Conservation (phyloP, 2,329 filamentous ascomycete species). For the Tolypocladium tropicale region DNA sequence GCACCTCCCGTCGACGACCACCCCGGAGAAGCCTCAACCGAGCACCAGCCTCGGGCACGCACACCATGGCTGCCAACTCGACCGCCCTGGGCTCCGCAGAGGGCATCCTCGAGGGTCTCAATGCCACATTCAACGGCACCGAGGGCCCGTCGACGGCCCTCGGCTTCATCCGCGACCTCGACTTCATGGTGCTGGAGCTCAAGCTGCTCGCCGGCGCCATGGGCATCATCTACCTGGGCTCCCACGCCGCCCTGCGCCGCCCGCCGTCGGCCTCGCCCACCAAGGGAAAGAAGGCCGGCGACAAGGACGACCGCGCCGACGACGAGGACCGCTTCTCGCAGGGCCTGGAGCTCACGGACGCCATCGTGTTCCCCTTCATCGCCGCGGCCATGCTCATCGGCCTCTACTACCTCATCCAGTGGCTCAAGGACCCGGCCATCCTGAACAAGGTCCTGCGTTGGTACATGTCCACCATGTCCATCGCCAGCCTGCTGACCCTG, state of each 20-base stretch:
- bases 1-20: background rate
- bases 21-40: background rate
- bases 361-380: conserved; percentile 72
- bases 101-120: conserved; percentile 17
- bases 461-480: conserved; percentile 72
- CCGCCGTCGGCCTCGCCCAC: conserved; percentile 66
- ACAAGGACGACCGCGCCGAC: conserved; percentile 39
- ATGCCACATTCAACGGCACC: conserved; percentile 16
- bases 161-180: conserved; percentile 20
- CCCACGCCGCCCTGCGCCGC: conserved; percentile 74
- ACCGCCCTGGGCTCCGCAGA: conserved; percentile 6
- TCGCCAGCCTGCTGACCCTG: conserved; percentile 67
- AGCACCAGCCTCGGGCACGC: background rate
- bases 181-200: conserved; percentile 34
- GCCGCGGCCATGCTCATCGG: conserved; percentile 62
- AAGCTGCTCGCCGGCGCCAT: conserved; percentile 55
- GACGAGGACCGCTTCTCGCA: conserved; percentile 31
- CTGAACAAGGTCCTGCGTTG: conserved; percentile 74
- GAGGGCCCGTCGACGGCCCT: conserved; percentile 14
- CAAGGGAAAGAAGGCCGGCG: conserved; percentile 33
- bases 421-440: conserved; percentile 69
- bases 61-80: conserved; percentile 8
- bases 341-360: conserved; percentile 59
- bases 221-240: conserved; percentile 73
- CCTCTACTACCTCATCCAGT: conserved; percentile 84